Percentiles rank a stretch among this genome's conserved stretches.
Evolutionary conservation across 306 rosid species (phyloP).

Genomic region (Datisca glomerata): DNA sequence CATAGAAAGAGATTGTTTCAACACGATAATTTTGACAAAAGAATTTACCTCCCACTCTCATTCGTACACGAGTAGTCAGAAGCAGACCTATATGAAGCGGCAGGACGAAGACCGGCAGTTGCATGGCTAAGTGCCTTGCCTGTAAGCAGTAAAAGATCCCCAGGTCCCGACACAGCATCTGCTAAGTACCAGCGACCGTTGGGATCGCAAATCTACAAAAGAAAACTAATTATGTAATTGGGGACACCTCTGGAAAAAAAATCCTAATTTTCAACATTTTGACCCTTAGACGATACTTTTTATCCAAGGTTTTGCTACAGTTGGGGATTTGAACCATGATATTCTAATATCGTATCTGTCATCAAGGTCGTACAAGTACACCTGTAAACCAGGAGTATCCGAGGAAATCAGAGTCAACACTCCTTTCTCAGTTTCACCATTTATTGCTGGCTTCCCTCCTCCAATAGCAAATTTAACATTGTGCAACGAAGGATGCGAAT

Average conservation of each 20-base stretch:
- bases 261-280: no score
- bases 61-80: conserved; percentile 44
- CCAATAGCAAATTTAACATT: conserved; percentile 71
- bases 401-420: conserved; percentile 77
- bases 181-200: conserved; percentile 94
- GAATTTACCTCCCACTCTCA: conserved; percentile 61
- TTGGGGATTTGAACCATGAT: background rate
- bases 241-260: background rate
- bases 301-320: background rate
- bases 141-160: conserved; percentile 85
- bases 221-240: conserved; percentile 9
- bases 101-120: conserved; percentile 85
- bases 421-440: conserved; percentile 89
- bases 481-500: conserved; percentile 42
- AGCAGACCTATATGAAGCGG: conserved; percentile 70
- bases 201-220: conserved; percentile 75
- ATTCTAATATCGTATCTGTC: background rate
- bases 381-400: conserved; percentile 94
- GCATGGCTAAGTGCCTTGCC: conserved; percentile 92
- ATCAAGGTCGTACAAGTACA: conserved; percentile 25
- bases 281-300: no score
- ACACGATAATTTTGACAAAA: conserved; percentile 4
- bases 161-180: conserved; percentile 62
- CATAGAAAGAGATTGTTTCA: conserved; percentile 8
- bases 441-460: conserved; percentile 61